A percentile compares a stretch with the other conserved stretches of the same genome.
These are phyloP conservation scores for Wickerhamiella azyma DNA, from an alignment of 805 yeast species.

Conservation along the genomic window DNA sequence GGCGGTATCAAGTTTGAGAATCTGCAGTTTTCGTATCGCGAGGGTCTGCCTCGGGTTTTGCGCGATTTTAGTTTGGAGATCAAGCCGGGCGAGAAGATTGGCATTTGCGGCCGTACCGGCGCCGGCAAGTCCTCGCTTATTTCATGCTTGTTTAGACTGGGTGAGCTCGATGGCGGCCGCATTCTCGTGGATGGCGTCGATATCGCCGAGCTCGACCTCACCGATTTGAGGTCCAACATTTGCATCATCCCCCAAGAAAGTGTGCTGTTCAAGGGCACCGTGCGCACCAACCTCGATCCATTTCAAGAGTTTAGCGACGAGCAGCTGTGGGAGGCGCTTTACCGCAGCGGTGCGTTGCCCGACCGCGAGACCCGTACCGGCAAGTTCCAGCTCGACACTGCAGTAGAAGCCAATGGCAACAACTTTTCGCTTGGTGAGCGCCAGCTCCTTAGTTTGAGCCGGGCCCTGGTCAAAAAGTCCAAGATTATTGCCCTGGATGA, in stretches of 20 bases:
- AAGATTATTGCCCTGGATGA: constrained; percentile 56
- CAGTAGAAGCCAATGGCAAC: constrained; percentile 53
- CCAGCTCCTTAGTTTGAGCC: constrained; percentile 53
- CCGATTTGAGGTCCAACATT: constrained; percentile 53
- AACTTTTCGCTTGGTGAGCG: constrained; percentile 58
- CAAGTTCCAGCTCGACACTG: constrained; percentile 47
- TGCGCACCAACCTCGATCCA: constrained; percentile 68
- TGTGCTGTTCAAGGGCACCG: constrained; percentile 64
- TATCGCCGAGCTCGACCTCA: constrained; percentile 48
- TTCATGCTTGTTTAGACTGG: constrained; percentile 49
- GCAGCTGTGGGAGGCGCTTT: constrained; percentile 54
- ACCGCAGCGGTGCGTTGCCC: constrained; percentile 36
- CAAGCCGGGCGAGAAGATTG: constrained; percentile 53
- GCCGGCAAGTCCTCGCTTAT: constrained; percentile 75
- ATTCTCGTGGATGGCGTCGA: constrained; percentile 59
- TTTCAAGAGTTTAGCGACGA: constrained; percentile 43
- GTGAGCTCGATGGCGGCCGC: constrained; percentile 40
- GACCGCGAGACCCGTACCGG: constrained; percentile 10
- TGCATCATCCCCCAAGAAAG: constrained; percentile 88
- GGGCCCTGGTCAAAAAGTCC: constrained; percentile 53
- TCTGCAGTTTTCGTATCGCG: constrained; percentile 49
- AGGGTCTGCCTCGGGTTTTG: constrained; percentile 50
- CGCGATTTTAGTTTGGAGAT: constrained; percentile 39
- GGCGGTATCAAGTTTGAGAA: constrained; percentile 47
- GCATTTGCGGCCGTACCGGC: constrained; percentile 84